A percentile compares a stretch with the other conserved stretches of the same genome.
Evolutionary conservation across 2,329 filamentous ascomycete genomes (phyloP).

Genomic region (Penicillium psychrosexuale): DNA sequence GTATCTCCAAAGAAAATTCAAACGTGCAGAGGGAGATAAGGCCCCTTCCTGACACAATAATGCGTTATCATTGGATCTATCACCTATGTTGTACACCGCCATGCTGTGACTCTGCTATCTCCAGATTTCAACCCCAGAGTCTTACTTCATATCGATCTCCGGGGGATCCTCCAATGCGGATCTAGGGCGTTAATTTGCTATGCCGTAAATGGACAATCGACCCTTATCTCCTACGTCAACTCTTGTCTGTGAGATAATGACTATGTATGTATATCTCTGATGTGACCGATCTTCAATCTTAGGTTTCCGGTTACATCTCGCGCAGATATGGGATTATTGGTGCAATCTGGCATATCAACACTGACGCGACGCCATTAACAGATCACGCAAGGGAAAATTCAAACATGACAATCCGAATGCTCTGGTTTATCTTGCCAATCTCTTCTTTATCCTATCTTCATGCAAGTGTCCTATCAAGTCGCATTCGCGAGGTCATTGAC

Average conservation of each 20-base stretch:
- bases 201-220: background rate
- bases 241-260: background rate
- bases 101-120: conserved; percentile 17
- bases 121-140: conserved; percentile 22
- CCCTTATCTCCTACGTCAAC: conserved; percentile 1
- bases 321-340: background rate
- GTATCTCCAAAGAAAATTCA: background rate
- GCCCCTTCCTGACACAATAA: background rate
- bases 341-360: background rate
- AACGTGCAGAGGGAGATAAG: conserved; percentile 5
- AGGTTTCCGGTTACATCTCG: background rate
- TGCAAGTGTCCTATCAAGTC: background rate
- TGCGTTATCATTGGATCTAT: conserved; percentile 2
- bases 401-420: background rate
- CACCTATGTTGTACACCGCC: conserved; percentile 4
- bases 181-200: background rate
- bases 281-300: conserved; percentile 2
- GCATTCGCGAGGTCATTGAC: background rate
- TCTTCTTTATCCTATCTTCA: background rate
- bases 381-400: background rate
- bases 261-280: background rate
- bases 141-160: conserved; percentile 8
- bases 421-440: conserved; percentile 1
- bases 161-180: conserved; percentile 15
- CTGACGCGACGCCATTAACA: background rate